Base-by-base conservation (phyloP, 495 filamentous ascomycete genomes). In the Parmelia sp. region DNA sequence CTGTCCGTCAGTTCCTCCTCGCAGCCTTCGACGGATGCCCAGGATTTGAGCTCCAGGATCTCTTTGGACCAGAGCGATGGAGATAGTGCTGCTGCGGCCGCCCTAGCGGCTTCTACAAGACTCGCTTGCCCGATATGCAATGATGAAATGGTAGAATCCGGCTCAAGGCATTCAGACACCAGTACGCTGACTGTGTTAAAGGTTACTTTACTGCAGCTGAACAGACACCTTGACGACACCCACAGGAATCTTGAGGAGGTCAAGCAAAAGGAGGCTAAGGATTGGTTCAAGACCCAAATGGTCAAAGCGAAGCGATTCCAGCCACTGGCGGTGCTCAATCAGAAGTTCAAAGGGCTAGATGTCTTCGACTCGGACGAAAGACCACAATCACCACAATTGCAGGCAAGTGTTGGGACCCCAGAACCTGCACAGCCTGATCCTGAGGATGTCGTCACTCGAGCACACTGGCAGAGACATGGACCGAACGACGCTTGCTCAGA, bases 281-380 rank as follows among this genome's bases (percentile, higher is more conserved):
- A 90, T 61, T 98, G 94, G 94, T 97, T 98, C 79, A 88, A 94
- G 75, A 87, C 89, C 67, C 94, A 97, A 74, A 95, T 98, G 79
- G 82, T 90, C 57, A 96, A 96, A 73, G 95, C 94, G 23, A 97
- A 95, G 75, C 86, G 86, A 44, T 98, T 98, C 73, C 95, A 98
- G 69, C 94, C 94, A 1, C 82, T 98, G 2, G 92, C 91, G 0
- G 87, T 90, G 17, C 77, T 92, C 17, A 97, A 97, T 74, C 93
- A 97, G 75, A 98, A 96, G 73, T 83, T 98, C 27, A 96, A 96
- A 64, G 92, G 92, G n/a, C 79, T 98, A 21, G 94, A 98, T 60
- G 92, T 96, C 12, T 98, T 98, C 74, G 94, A 98, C 70, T 91
- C 93, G 39, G 56, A 98, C 77, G 92, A 96, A 65, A 75, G 80